These are phyloP conservation scores for Neoconidiobolus thromboides DNA, from an alignment of 371 early-diverging fungal species.

Conservation along the genomic window DNA sequence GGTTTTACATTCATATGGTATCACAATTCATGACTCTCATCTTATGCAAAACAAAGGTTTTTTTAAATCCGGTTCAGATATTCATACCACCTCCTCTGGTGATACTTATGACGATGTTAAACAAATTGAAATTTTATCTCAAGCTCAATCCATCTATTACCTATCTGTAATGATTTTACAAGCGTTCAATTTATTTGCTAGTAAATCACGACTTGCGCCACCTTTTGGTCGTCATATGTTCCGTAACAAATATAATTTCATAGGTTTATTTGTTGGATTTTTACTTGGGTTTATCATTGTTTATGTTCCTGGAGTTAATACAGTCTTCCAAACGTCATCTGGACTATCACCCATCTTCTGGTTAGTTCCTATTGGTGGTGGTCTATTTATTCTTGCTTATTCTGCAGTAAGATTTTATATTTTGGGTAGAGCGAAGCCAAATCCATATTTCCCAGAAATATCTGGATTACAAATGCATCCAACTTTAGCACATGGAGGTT, in stretches of 20 bases:
- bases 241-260: constrained; percentile 44
- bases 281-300: constrained; percentile 43
- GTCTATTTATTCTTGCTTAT: constrained; percentile 50
- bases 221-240: constrained; percentile 69
- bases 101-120: constrained; percentile 17
- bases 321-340: constrained; percentile 40
- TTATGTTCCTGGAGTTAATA: constrained; percentile 60
- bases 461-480: constrained; percentile 50
- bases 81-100: constrained; percentile 19
- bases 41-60: constrained; percentile 11
- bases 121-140: constrained; percentile 32
- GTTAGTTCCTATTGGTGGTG: constrained; percentile 66
- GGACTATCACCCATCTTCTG: constrained; percentile 41
- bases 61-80: constrained; percentile 26
- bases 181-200: constrained; percentile 78
- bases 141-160: constrained; percentile 65
- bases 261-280: constrained; percentile 35
- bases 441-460: constrained; percentile 44
- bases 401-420: constrained; percentile 37
- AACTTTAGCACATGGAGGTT: constrained; percentile 14
- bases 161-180: constrained; percentile 65
- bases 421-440: constrained; percentile 29
- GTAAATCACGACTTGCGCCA: constrained; percentile 54
- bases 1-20: constrained; percentile 27
- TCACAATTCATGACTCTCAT: constrained; percentile 11